phyloP scores from a whole-genome alignment of 1,139 yeast genomes.

The Saccharomyces hybrid region DNA sequence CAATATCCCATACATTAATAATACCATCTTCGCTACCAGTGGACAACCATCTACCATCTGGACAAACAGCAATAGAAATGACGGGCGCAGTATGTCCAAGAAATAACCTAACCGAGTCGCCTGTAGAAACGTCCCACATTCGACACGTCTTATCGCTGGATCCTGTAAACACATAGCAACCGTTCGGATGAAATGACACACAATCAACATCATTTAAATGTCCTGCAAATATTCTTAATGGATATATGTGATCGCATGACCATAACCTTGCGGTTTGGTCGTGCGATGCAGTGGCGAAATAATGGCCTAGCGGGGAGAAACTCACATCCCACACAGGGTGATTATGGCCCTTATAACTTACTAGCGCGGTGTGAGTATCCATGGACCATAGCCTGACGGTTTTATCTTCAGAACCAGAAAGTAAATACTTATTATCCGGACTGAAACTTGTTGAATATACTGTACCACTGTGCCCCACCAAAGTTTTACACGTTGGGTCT shows the following conservation, averaged over 20 bases:
- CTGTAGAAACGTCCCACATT: conserved; percentile 95
- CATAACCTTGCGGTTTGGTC: conserved; percentile 96
- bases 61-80: conserved; percentile 79
- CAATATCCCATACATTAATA: conserved; percentile 90
- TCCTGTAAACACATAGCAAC: conserved; percentile 89
- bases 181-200: conserved; percentile 93
- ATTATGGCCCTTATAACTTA: conserved; percentile 91
- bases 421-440: conserved; percentile 76
- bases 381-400: conserved; percentile 91
- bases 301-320: conserved; percentile 92
- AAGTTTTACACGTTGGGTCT: conserved; percentile 39
- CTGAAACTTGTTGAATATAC: conserved; percentile 87
- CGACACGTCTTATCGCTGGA: conserved; percentile 92
- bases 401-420: conserved; percentile 85
- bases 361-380: conserved; percentile 84
- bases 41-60: conserved; percentile 96
- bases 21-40: conserved; percentile 91
- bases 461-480: conserved; percentile 91
- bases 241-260: conserved; percentile 98
- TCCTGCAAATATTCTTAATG: conserved; percentile 92
- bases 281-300: conserved; percentile 94
- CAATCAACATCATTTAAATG: conserved; percentile 95
- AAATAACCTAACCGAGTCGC: conserved; percentile 87
- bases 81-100: conserved; percentile 90
- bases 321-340: conserved; percentile 97